Conservation (phyloP, 306 rosid species). For the Lathyrus sativus region DNA sequence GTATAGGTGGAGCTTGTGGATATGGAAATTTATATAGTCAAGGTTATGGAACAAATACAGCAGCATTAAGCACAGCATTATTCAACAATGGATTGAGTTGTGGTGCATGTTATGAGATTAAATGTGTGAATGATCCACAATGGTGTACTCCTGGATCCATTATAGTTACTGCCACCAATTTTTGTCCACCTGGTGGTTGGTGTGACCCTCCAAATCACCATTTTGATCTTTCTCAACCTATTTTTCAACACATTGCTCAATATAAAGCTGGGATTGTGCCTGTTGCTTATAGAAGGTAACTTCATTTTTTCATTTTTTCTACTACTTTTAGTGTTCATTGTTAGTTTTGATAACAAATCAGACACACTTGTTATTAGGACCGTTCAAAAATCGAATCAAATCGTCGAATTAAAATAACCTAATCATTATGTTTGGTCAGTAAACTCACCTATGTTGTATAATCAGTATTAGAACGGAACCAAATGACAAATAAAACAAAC, state of each 20-base stretch:
- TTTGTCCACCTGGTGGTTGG: constrained; percentile 59
- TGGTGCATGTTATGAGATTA: constrained; percentile 52
- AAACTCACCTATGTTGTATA: no score
- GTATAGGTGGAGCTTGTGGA: constrained; percentile 56
- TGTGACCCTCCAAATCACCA: constrained; percentile 57
- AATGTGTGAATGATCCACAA: constrained; percentile 51
- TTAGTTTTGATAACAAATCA: no score
- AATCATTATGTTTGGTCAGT: no score
- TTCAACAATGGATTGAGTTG: constrained; percentile 54
- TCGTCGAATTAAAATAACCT: no score
- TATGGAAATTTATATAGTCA: constrained; percentile 53
- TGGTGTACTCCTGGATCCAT: constrained; percentile 54
- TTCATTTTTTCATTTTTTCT: constrained; percentile 3
- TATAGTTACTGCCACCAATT: constrained; percentile 51
- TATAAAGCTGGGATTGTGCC: constrained; percentile 56
- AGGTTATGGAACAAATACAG: constrained; percentile 54
- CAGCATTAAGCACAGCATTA: constrained; percentile 51
- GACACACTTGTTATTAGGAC: no score
- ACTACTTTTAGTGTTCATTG: background rate
- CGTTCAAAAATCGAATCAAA: no score
- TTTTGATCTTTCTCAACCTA: constrained; percentile 54
- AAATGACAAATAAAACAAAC: no score
- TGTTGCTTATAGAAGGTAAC: constrained; percentile 50
- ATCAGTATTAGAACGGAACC: no score
- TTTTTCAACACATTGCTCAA: constrained; percentile 52